Base-by-base conservation (phyloP, 2,329 filamentous ascomycete genomes). In the Trichophyton schoenleinii region DNA sequence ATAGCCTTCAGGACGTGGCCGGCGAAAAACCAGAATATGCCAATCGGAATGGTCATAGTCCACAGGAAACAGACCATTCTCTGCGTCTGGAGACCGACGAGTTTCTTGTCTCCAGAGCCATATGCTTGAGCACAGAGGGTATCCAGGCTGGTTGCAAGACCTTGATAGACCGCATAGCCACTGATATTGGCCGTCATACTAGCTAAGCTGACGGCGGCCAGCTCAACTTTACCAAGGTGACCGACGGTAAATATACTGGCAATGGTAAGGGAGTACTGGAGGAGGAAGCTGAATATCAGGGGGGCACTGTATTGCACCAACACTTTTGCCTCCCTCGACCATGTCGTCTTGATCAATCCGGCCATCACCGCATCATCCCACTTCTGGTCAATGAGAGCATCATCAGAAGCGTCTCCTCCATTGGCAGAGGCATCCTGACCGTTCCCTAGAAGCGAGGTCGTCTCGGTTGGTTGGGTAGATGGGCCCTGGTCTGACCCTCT, bases 91-190 rank as follows among this genome's bases (percentile, higher is more conserved):
- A 94, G 73, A 1, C 89, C 92, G 62, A 97, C 92, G 3, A 97
- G 82, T 67, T 91, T 88, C 70, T 88, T 95, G 71, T 87, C 88
- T 0, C 92, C 92, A 0, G 89, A 95, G 1, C 94, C 92, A 70
- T 95, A 97, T 0, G 94, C 92, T 73, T 97, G 92, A 0, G 92
- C 84, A 72, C 92, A 96, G 1, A 97, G 83, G 0, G 92, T 97
- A 74, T 97, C 92, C 42, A 97, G 79, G 65, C 87, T 89, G 3
- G 92, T 97, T 0, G 91, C 87, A 13, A 97, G 80, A n/a, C 91
- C 88, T 70, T 91, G 87, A 70, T 89, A 87, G 15, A 89, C 84
- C 0, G 87, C 87, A 68, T 88, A 86, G 62, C 87, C 89, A 13
- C 83, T 88, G 67, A 94, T 91, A 65, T 85, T 89, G 31, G 86